Evolutionary conservation across 2,329 filamentous ascomycete genomes (phyloP), one percentile per base, ranked within the genome.

Genomic region (Cytospora schulzeri): DNA sequence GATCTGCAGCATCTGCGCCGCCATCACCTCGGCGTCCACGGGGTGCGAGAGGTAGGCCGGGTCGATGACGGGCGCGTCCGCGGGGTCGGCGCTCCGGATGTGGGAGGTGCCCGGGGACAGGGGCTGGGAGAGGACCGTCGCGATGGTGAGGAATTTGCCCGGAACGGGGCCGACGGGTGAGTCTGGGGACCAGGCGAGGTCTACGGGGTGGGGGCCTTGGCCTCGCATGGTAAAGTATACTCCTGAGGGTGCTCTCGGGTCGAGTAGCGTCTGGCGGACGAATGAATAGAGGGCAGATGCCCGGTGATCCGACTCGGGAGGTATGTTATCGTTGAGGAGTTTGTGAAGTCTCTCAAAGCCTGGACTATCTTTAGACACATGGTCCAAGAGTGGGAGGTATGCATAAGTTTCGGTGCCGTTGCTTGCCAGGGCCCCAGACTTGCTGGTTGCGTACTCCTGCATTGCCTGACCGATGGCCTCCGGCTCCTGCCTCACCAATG

Each of bases 71-170:
- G 38, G 38, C 19, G 78, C 77, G 28, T 73, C 71, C 15, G 56
- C 9, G 4, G 78, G 73, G 50, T 79, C 75, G 1, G 76, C 57
- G 2, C 76, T 78, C 12, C 72, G 73, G 62, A 87, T 82, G 73
- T 87, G 85, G 66, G 85, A 80, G 35, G 79, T 76, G 8, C 85
- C 85, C 0, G 84, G 80, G 3, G 81, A 84, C 68, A 83, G 81
- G 0, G 85, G 85, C 62, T 86, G 85, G n/a, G 81, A 80, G 22
- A 84, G 84, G 69, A 84, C 85, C 1, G 79, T 78, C 63, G 80
- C 80, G 65, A 80, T 75, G n/a, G 82, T 80, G 53, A 84, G 76
- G 69, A 82, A 84, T 66, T 85, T 80, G 65, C 76, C 71, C 1
- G 74, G 73, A 2, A 69, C 70, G 41, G 72, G 72, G 2, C 67